Evolutionary conservation across 1,284 basidiomycete genomes (phyloP), one percentile per base, ranked within the genome.

Genomic region (Apiotrichum gracile): DNA sequence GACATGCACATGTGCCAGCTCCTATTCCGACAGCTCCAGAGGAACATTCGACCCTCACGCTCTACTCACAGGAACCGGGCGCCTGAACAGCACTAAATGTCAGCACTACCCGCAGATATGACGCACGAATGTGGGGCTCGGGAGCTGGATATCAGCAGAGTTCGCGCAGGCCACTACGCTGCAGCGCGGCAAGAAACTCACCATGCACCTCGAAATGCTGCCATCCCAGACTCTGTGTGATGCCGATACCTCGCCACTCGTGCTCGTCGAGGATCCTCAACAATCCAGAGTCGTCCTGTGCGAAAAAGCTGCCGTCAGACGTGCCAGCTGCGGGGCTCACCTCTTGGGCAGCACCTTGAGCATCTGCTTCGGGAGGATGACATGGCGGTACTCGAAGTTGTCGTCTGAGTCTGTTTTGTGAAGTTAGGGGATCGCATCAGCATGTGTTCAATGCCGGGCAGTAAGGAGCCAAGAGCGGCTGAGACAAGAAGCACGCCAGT

Each of bases 121-220:
- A 58, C 56, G 43, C 40, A 61, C 60, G 49, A 29, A 66, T 61
- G 51, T 91, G 88, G 8, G 88, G 88, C 71, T 91, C 88, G 17
- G 88, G 88, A 42, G 87, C 88, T 91, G 61, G 7, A 22, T n/a
- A n/a, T n/a, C n/a, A n/a, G n/a, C 16, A 2, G 22, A 10, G 35
- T 47, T 35, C 38, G 46, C 19, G 2, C 12, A 16, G 29, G 19
- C 45, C 49, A 24, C 38, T 51, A 49, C 50, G 51, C 58, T 35
- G 49, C 39, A 44, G 44, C 33, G 37, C 16, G 39, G 13, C 41
- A 46, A 22, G 41, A 29, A n/a, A 75, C 85, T 67, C 65, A 91
- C 91, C 88, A 70, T 96, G 93, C 35, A 96, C 90, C 78, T 94
- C 93, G 66, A 96, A 97, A 68, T 97, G 92, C 70, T 92, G 88